Evolutionary conservation across 441 rosid species (phyloP).

Genomic region (Populus hybrid): DNA sequence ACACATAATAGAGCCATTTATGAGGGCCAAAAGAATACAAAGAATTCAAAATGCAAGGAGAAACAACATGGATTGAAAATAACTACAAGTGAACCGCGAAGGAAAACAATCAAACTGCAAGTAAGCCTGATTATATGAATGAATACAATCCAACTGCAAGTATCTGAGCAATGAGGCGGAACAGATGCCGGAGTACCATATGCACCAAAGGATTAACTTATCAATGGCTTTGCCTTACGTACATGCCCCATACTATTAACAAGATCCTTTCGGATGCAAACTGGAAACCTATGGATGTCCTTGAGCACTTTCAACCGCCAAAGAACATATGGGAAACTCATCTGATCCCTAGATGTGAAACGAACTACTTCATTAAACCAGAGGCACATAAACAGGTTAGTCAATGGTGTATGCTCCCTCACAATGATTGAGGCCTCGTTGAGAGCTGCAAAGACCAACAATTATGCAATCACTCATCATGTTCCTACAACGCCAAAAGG

Average conservation of each 20-base stretch:
- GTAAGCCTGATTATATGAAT: too few relatives aligned
- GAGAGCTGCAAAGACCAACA: conserved; percentile 55
- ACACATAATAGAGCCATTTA: neutral
- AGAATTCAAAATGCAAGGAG: neutral
- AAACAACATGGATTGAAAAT: neutral
- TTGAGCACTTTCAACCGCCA: conserved; percentile 79
- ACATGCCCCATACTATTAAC: conserved; percentile 89
- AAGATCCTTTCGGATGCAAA: conserved; percentile 87
- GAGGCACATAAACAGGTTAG: conserved; percentile 86
- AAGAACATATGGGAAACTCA: conserved; percentile 88
- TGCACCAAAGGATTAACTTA: conserved; percentile 18
- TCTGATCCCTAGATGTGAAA: conserved; percentile 93
- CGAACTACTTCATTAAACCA: conserved; percentile 99
- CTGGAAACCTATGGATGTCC: conserved; percentile 81
- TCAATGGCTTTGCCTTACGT: conserved; percentile 83
- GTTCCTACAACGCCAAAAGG: neutral
- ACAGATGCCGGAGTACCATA: neutral
- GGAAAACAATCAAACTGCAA: neutral
- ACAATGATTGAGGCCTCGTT: conserved; percentile 90
- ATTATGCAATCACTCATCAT: neutral
- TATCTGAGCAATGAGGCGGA: neutral
- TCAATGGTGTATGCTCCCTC: conserved; percentile 78
- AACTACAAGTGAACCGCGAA: neutral
- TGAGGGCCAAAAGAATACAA: neutral
- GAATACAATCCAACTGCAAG: neutral